phyloP scores from a whole-genome alignment of 2,329 filamentous ascomycete genomes.

The Cylindrodendrum hubeiense region DNA sequence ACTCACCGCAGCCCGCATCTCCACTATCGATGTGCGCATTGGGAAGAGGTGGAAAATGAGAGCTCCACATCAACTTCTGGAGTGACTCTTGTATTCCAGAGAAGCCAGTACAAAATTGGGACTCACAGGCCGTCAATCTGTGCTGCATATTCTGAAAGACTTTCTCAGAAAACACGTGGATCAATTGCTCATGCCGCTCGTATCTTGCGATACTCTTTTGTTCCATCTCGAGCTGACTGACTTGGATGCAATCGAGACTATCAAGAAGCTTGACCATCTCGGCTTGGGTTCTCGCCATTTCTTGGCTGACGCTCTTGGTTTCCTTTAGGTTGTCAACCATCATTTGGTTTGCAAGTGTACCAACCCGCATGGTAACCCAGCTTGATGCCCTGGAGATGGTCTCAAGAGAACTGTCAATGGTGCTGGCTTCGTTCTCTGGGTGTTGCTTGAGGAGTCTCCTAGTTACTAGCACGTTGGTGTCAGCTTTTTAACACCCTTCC shows the following conservation, averaged over 20 bases:
- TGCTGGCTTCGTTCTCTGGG: slow-evolving; percentile 16
- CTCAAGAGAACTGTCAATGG: slow-evolving; percentile 9
- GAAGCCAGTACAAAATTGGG: slow-evolving; percentile 2
- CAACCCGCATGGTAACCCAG: not conserved
- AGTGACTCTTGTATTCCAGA: slow-evolving; percentile 2
- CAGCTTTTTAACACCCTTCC: not conserved
- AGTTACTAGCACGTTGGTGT: not conserved
- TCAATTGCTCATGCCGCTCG: slow-evolving; percentile 6
- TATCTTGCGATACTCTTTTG: not conserved
- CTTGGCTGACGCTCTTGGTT: slow-evolving; percentile 2
- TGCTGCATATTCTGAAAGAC: slow-evolving; percentile 1
- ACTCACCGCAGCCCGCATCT: too few relatives aligned
- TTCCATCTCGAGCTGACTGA: not conserved
- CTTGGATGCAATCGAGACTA: not conserved
- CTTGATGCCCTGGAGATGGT: not conserved
- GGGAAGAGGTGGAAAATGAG: not conserved
- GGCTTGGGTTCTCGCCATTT: not conserved
- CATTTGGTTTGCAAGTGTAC: not conserved
- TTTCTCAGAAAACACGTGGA: not conserved
- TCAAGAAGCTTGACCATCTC: not conserved
- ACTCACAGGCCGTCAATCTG: not conserved
- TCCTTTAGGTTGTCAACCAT: not conserved
- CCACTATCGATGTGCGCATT: not conserved
- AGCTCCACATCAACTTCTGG: slow-evolving; percentile 10
- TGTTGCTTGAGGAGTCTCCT: slow-evolving; percentile 13